A percentile compares a stretch with the other conserved stretches of the same genome.
phyloP scores from a whole-genome alignment of 1,284 basidiomycete species.

The Fomes fomentarius region DNA sequence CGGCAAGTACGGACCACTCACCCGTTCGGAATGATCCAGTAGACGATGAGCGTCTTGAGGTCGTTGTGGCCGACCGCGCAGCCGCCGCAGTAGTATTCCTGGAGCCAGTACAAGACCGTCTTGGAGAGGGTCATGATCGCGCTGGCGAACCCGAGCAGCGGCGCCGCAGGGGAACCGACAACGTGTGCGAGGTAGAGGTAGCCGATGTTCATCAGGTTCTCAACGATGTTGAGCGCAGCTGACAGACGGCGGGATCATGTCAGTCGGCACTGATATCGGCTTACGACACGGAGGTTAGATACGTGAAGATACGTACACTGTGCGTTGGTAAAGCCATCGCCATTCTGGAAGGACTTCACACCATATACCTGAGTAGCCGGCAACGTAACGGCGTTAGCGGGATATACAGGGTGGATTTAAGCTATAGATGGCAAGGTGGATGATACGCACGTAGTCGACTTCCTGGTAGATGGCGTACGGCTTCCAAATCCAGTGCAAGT shows the following conservation, averaged over 20 bases:
- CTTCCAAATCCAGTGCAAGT: conserved; percentile 88
- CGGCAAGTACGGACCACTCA: conserved; percentile 42
- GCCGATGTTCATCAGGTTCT: conserved; percentile 73
- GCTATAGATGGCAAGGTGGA: not conserved
- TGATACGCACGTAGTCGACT: conserved; percentile 58
- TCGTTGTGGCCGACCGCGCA: conserved; percentile 82
- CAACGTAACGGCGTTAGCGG: not conserved
- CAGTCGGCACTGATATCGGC: conserved; percentile 3
- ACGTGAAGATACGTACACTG: conserved; percentile 59
- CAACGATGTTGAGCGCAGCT: conserved; percentile 84
- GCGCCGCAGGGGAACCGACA: conserved; percentile 58
- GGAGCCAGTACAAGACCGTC: conserved; percentile 81
- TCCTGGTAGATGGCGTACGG: conserved; percentile 81
- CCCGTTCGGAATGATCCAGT: conserved; percentile 84
- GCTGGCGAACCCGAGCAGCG: conserved; percentile 76
- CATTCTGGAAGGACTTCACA: conserved; percentile 57
- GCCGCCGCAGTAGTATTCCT: conserved; percentile 74
- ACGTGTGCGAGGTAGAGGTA: conserved; percentile 81
- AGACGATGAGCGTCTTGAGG: conserved; percentile 51
- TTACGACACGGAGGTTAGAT: conserved; percentile 3
- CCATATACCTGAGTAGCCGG: conserved; percentile 67
- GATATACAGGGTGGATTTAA: conserved; percentile 1
- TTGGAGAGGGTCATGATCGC: conserved; percentile 83
- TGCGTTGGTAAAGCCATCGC: conserved; percentile 85
- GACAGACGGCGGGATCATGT: conserved; percentile 7